Conservation (phyloP, 768 basidiomycete species). For the Xerocomus spinulosus region DNA sequence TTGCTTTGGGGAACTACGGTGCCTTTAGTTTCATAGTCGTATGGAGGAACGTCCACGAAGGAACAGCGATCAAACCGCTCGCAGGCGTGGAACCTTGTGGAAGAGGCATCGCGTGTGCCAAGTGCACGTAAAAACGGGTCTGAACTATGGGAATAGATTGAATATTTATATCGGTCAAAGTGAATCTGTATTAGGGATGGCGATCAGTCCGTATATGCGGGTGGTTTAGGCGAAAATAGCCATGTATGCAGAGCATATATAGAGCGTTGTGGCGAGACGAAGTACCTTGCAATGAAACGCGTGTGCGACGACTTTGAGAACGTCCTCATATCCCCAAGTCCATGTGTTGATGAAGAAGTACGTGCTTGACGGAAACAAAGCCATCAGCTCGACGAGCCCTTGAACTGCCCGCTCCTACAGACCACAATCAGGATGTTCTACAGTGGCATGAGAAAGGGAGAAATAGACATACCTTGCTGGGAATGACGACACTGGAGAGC, state of each 20-base stretch:
- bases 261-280: neutral
- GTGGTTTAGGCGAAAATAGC: neutral
- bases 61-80: constrained; percentile 76
- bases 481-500: constrained; percentile 47
- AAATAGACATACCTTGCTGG: constrained; percentile 48
- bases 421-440: neutral
- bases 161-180: constrained; percentile 82
- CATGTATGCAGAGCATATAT: neutral
- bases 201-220: constrained; percentile 11
- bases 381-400: constrained; percentile 68
- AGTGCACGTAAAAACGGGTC: constrained; percentile 62
- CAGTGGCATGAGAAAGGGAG: neutral
- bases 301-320: constrained; percentile 69
- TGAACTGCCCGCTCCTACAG: constrained; percentile 58
- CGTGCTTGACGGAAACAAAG: constrained; percentile 56
- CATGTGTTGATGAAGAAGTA: constrained; percentile 89
- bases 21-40: constrained; percentile 10
- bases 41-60: constrained; percentile 44
- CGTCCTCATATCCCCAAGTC: constrained; percentile 97
- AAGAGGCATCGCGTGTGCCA: constrained; percentile 52
- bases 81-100: constrained; percentile 90
- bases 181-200: constrained; percentile 56
- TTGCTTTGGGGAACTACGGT: constrained; percentile 32
- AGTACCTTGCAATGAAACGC: constrained; percentile 62
- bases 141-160: constrained; percentile 51